Evolutionary conservation across 2,329 filamentous ascomycete species (phyloP).

Genomic region (Colletotrichum cereale): DNA sequence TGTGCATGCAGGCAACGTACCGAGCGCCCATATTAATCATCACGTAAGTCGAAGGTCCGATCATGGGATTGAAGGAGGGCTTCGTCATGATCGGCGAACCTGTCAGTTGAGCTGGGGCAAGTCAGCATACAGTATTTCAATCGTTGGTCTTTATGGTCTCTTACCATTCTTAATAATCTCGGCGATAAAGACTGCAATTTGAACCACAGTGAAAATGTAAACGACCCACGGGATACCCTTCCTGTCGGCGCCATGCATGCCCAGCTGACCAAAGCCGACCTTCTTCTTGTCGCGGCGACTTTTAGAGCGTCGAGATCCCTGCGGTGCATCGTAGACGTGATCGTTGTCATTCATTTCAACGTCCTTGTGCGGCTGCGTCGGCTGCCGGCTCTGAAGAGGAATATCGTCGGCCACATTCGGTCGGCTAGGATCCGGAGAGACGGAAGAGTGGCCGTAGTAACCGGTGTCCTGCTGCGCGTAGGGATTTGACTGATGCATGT

Average conservation of each 20-base stretch:
- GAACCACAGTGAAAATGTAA: slow-evolving; percentile 81
- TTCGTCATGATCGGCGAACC: slow-evolving; percentile 83
- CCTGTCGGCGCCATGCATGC: slow-evolving; percentile 68
- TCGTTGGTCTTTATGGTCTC: slow-evolving; percentile 44
- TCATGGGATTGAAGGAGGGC: slow-evolving; percentile 95
- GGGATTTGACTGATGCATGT: slow-evolving; percentile 9
- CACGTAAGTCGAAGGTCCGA: slow-evolving; percentile 89
- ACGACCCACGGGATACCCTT: slow-evolving; percentile 82
- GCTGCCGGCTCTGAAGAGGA: slow-evolving; percentile 64
- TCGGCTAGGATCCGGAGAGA: slow-evolving; percentile 49
- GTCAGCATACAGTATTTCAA: slow-evolving; percentile 8
- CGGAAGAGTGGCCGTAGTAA: slow-evolving; percentile 64
- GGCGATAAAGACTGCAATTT: slow-evolving; percentile 88
- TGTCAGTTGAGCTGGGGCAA: slow-evolving; percentile 75
- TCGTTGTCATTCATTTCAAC: slow-evolving; percentile 61
- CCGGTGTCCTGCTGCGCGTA: slow-evolving; percentile 62
- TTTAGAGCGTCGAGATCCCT: slow-evolving; percentile 44
- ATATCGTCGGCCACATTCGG: slow-evolving; percentile 64
- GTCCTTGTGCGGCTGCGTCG: slow-evolving; percentile 51
- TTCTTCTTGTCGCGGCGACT: slow-evolving; percentile 53
- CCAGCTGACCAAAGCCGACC: slow-evolving; percentile 69
- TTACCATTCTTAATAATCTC: slow-evolving; percentile 88
- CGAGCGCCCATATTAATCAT: slow-evolving; percentile 98
- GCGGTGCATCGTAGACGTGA: slow-evolving; percentile 72
- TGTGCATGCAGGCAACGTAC: slow-evolving; percentile 95